These are phyloP conservation scores for Coemansia brasiliensis DNA, from an alignment of 192 early-diverging fungal genomes.

Conservation along the genomic window DNA sequence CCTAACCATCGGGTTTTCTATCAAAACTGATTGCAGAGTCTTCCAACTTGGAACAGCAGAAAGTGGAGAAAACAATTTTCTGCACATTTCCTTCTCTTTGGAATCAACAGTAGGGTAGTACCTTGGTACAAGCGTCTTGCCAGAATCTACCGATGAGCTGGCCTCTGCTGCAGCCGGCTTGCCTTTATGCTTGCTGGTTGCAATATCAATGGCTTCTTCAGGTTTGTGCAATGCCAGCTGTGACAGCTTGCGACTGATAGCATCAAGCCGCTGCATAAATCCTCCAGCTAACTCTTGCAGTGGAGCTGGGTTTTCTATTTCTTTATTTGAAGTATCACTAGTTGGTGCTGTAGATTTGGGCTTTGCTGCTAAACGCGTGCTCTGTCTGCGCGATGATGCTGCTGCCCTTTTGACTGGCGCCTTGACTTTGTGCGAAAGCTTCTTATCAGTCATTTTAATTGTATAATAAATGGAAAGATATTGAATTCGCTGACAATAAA, in stretches of 20 bases:
- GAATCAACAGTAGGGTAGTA: constrained; percentile 1
- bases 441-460: constrained; percentile 3
- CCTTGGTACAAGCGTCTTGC: constrained; percentile 7
- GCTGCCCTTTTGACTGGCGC: constrained; percentile 4
- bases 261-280: constrained; percentile 21
- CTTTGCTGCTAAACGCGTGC: constrained; percentile 27
- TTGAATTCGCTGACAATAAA: not conserved
- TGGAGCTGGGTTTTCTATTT: not conserved
- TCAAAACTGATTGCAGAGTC: constrained; percentile 9
- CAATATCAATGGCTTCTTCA: not conserved
- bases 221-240: constrained; percentile 11
- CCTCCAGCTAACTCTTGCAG: not conserved
- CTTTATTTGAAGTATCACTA: too few species aligned
- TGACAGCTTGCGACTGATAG: constrained; percentile 21
- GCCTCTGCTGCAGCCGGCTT: too few species aligned
- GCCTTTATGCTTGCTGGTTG: not conserved
- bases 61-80: constrained; percentile 19
- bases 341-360: not conserved
- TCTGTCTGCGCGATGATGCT: constrained; percentile 16
- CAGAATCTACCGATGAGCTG: constrained; percentile 14
- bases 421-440: constrained; percentile 2
- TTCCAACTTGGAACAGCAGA: constrained; percentile 6
- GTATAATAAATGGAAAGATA: not conserved
- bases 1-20: constrained; percentile 1
- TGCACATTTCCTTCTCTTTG: constrained; percentile 29